Evolutionary conservation across 768 basidiomycete species (phyloP), one percentile per base, ranked within the genome.

Genomic region (Termitomyces sp.): DNA sequence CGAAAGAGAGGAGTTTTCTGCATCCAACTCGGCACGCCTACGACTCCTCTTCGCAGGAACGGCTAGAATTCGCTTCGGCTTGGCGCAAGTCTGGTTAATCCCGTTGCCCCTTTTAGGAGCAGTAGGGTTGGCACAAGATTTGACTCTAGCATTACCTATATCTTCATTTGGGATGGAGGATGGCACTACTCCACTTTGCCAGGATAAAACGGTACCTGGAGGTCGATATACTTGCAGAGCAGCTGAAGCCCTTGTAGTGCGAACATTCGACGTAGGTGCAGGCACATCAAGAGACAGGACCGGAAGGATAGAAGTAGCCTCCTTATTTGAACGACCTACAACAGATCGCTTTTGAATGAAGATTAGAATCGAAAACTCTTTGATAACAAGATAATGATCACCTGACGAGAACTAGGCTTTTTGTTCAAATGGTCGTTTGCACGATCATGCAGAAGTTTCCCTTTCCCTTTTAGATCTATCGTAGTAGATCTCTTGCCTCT

Each of bases 81-180:
- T 63, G 36, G 29, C n/a, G 12, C 57, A 42, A 51, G 61, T 45
- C 31, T 53, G 56, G 2, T 40, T 32, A n/a, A 29, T 47, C 11
- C 50, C 57, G 25, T 62, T 62, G 12, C 55, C 58, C 45, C 45
- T 58, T n/a, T 47, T 59, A 20, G 55, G 45, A n/a, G 25, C n/a
- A 34, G 42, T 34, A 6, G 17, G 9, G 9, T 29, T 55, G 46
- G 52, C 40, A 31, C 55, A 59, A 45, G 56, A 29, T 34, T 36
- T 54, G 14, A 31, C 36, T 37, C 45, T 37, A 29, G 36, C 20
- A 34, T 54, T 56, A 11, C 20, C 50, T 12, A 63, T 55, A 61
- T 85, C 83, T 67, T 87, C 82, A 43, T 82, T 80, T 3, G 86
- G 85, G 48, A 83, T 73, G 17, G 87, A 89, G 0, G 86, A 87